Base-by-base conservation (phyloP, 495 filamentous ascomycete genomes). In the Aspergillus taichungensis region DNA sequence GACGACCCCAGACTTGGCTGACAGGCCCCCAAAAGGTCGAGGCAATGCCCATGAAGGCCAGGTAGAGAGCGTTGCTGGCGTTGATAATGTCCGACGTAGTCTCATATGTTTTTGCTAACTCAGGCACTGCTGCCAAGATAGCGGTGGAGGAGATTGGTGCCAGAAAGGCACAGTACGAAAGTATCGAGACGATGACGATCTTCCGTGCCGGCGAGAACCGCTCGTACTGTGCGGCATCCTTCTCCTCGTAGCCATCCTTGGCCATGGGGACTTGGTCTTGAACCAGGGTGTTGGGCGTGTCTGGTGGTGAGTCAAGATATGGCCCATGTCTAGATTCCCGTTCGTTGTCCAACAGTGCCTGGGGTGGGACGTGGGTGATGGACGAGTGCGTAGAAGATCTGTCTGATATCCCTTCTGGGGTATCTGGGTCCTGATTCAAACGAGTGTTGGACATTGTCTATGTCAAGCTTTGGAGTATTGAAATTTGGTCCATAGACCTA, bases 21-120 rank as follows among this genome's bases (percentile, higher is more conserved):
- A 86, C 56, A 5, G 83, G 82, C 0, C 83, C 82, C 76, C 80
- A 87, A 40, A 86, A 68, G 4, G 75, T 71, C 5, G 83, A 77
- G 34, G 75, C 74, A 1, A 88, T 40, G 0, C 82, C 84, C 83
- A 87, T 86, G 50, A 79, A 80, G 0, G 81, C 51, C 64, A 87
- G 64, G 50, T 85, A 87, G 14, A 85, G 47, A 2, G 82, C 82
- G 64, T 86, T 88, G 49, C 72, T 76, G 13, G 84, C 60, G 51
- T 85, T 82, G 56, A 88, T 74, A 34, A 86, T 73, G 13, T 75
- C 73, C 6, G 78, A 82, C 0, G 73, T 80, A 6, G 80, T 84
- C 24, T 63, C 43, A 47, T 75, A 88, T 9, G 77, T 77, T 8
- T 53, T 60, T 4, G 81, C 81, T 4, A 88, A 74, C 54, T 88